phyloP scores from a whole-genome alignment of 2,329 filamentous ascomycete genomes.

The Acrodontium crateriforme region DNA sequence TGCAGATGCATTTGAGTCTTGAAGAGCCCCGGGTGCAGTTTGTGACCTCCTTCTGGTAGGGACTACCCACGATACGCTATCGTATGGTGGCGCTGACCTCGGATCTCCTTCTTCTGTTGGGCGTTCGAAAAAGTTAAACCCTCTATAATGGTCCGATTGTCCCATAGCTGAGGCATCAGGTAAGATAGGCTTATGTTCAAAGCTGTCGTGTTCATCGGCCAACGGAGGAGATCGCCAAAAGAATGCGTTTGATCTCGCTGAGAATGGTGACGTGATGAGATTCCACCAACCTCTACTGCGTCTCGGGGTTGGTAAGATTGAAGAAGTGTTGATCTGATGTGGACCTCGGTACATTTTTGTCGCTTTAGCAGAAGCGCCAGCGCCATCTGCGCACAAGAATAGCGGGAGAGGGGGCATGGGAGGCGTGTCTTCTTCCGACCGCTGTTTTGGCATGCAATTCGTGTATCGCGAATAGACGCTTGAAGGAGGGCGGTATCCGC shows the following conservation, averaged over 20 bases:
- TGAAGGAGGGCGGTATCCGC: constrained; percentile 32
- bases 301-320: no score
- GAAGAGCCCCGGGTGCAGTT: constrained; percentile 16
- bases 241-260: constrained; percentile 8
- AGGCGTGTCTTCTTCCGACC: constrained; percentile 30
- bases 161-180: constrained; percentile 13
- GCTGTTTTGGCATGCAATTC: constrained; percentile 13
- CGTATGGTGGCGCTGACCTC: constrained; percentile 10
- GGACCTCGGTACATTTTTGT: no score
- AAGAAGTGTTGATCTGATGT: no score
- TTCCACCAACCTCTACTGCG: constrained; percentile 66
- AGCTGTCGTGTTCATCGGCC: constrained; percentile 5
- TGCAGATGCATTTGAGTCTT: constrained; percentile 2
- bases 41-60: constrained; percentile 2
- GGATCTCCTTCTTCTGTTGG: constrained; percentile 8
- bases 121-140: constrained; percentile 12
- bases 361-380: no score
- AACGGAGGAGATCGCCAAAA: constrained; percentile 16
- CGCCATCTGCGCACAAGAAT: no score
- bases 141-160: constrained; percentile 7
- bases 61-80: constrained; percentile 1
- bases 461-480: constrained; percentile 49
- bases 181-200: constrained; percentile 9
- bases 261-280: constrained; percentile 58
- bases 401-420: constrained; percentile 47